A percentile compares a stretch with the other conserved stretches of the same genome.
These are phyloP conservation scores for Scleromitrula shiraiana DNA, from an alignment of 2,329 filamentous ascomycete genomes.

Conservation along the genomic window DNA sequence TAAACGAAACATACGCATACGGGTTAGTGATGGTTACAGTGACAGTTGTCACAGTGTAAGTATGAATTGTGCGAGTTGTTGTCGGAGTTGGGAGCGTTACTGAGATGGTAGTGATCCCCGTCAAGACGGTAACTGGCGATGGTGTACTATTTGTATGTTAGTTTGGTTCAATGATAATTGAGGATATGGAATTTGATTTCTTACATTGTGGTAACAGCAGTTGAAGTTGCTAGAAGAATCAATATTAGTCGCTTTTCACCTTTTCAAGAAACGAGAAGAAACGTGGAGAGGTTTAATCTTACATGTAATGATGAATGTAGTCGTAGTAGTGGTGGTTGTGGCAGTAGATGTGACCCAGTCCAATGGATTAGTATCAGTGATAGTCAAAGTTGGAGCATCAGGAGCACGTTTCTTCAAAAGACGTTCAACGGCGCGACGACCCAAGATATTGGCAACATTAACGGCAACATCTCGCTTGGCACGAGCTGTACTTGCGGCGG, in stretches of 20 bases:
- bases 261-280: neutral
- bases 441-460: slow-evolving; percentile 1
- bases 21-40: neutral
- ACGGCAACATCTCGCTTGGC: neutral
- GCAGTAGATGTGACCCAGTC: slow-evolving; percentile 8
- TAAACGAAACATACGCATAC: slow-evolving; percentile 4
- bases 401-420: slow-evolving; percentile 6
- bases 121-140: neutral
- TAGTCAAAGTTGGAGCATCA: slow-evolving; percentile 5
- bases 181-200: neutral
- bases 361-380: slow-evolving; percentile 1
- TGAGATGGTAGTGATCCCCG: slow-evolving; percentile 1
- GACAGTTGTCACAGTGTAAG: neutral
- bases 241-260: neutral
- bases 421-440: slow-evolving; percentile 6
- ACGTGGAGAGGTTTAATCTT: neutral
- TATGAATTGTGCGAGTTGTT: neutral
- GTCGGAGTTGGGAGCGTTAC: slow-evolving; percentile 6
- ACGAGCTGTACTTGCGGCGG: too few relatives aligned
- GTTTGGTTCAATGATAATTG: neutral
- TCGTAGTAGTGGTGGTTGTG: neutral
- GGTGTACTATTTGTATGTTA: neutral
- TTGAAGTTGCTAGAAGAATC: neutral
- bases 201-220: slow-evolving; percentile 1
- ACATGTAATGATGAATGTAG: slow-evolving; percentile 7